Evolutionary conservation across 371 early-diverging fungal genomes (phyloP), one percentile per base, ranked within the genome.

Genomic region (Actinomucor elegans): DNA sequence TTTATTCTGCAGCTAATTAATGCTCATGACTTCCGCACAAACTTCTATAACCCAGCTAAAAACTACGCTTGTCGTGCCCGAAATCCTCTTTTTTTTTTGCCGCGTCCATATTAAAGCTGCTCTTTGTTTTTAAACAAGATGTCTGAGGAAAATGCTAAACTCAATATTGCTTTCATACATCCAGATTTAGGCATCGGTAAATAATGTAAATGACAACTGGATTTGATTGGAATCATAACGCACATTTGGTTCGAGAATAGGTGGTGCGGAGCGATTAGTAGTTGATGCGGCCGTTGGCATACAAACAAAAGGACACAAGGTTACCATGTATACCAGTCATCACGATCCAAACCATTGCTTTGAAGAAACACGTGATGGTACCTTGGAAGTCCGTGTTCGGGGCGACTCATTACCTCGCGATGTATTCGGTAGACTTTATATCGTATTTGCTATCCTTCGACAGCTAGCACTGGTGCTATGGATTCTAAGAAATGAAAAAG

Each of bases 211-310:
- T 46, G 29, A 4, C 24, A 26, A 10, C 11, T 18, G 20, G 10
- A 11, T 14, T n/a, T n/a, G n/a, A n/a, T n/a, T n/a, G n/a, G n/a
- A n/a, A n/a, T n/a, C n/a, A n/a, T n/a, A n/a, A n/a, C n/a, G n/a
- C n/a, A n/a, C n/a, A n/a, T n/a, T n/a, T n/a, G n/a, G n/a, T n/a
- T n/a, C n/a, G n/a, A n/a, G 24, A 24, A 12, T 59, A 85, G 96
- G 97, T 38, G 98, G 98, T 20, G 98, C 98, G 6, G 98, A 98
- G 67, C 79, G 97, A 20, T 77, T 98, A n/a, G 89, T 97, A 0
- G 94, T 97, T 10, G 97, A 98, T 78, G 89, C 94, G 1, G 97
- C 96, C 2, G 72, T 87, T 0, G 92, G 90, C 18, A 76, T 95
- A 42, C 87, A 92, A 66, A 54, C 66, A 21, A 80, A 75, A 31